Evolutionary conservation across 2,329 filamentous ascomycete genomes (phyloP), one percentile per base, ranked within the genome.

Genomic region (Aspergillus pseudoviridinutans): DNA sequence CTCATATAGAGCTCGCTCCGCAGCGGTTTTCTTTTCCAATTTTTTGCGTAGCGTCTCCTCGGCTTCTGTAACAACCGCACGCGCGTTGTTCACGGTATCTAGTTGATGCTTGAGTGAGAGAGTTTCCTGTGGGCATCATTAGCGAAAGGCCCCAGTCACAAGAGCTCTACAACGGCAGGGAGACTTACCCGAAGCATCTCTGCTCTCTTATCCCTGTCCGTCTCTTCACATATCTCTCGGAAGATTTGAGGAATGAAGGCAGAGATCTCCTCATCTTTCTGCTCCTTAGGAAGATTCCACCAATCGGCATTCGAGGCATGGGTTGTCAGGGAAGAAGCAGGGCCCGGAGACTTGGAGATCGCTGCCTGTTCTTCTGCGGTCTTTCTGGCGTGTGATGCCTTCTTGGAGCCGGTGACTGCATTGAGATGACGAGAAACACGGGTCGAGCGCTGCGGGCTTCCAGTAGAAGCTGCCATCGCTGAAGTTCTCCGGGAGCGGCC

Each of bases 401-500:
- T 47, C 44, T 25, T 24, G 10, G 44, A 28, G 35, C 25, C 38
- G 20, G 41, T n/a, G 22, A 20, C n/a, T 32, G 49, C 12, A 12
- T 24, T 10, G 25, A 46, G 20, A 46, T 25, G 20, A 28, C 44
- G 50, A 25, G 53, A 28, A 9, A 42, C 35, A 17, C 50, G 55
- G 35, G 27, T 27, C 22, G 55, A n/a, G 25, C 55, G 57, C 22
- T 59, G 60, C 9, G 61, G 63, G 38, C 61, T 65, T 4, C 61
- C 63, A 29, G 58, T 63, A 4, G 64, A 62, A n/a, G 57, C 51
- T n/a, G 59, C 51, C 38, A 51, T 47, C 7, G 56, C 41, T 38
- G 58, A 55, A n/a, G 44, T 42, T 25, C 58, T 57, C 28, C 58
- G 62, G 14, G 35, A 12, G 3, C 52, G 62, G 12, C 29, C 10